Conservation (phyloP, 176 grass and related monocot genomes). For the Zoysia japonica region DNA sequence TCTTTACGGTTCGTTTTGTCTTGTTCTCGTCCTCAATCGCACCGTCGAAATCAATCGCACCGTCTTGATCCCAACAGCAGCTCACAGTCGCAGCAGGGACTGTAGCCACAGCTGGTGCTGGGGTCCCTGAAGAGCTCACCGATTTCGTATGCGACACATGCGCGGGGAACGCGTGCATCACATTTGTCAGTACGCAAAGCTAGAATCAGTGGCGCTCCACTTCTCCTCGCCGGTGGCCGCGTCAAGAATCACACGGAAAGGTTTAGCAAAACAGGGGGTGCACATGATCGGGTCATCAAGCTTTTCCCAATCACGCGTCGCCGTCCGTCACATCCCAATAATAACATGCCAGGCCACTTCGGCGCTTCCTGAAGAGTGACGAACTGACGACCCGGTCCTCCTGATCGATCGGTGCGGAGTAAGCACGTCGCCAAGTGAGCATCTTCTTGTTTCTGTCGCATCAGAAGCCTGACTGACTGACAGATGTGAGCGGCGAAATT, state of each 20-base stretch:
- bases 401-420: background rate
- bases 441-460: background rate
- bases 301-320: constrained; percentile 10
- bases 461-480: background rate
- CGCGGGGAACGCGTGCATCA: background rate
- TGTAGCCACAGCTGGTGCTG: background rate
- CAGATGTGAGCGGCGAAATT: background rate
- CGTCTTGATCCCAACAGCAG: background rate
- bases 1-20: constrained; percentile 18
- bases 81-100: background rate
- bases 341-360: background rate
- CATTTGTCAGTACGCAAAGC: background rate
- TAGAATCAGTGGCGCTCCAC: background rate
- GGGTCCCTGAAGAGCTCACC: too few relatives aligned
- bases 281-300: constrained; percentile 5
- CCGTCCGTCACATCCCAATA: background rate
- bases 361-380: too few relatives aligned
- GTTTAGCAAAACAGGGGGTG: constrained; percentile 26
- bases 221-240: background rate
- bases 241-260: constrained; percentile 16
- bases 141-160: background rate
- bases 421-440: background rate
- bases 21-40: constrained; percentile 19
- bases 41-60: background rate
- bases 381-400: too few relatives aligned